phyloP scores from a whole-genome alignment of 129 eudicot genomes.

The Lactuca sativa region DNA sequence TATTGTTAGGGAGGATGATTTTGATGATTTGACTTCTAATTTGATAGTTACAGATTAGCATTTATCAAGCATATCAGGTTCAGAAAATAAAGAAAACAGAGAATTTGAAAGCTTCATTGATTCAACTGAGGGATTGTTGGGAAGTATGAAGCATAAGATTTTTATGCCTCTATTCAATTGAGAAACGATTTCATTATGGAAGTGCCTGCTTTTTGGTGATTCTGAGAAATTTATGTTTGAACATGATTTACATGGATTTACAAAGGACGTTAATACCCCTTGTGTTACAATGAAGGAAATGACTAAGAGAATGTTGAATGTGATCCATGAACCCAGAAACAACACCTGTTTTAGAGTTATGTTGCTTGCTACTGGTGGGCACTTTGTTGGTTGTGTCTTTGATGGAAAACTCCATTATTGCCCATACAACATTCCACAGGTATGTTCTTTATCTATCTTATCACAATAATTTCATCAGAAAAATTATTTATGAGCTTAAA shows the following conservation, averaged over 20 bases:
- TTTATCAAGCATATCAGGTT: conserved; percentile 75
- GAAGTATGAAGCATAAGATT: conserved; percentile 43
- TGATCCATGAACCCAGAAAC: conserved; percentile 67
- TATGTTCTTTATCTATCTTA: conserved; percentile 24
- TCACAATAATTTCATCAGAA: not conserved
- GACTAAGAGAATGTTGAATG: conserved; percentile 45
- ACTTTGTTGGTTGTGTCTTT: conserved; percentile 90
- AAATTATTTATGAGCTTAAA: not conserved
- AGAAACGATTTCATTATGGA: conserved; percentile 58
- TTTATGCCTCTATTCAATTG: conserved; percentile 54
- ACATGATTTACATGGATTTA: conserved; percentile 32
- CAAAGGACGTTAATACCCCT: conserved; percentile 31
- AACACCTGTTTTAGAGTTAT: conserved; percentile 56
- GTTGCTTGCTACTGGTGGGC: conserved; percentile 83
- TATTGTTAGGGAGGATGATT: conserved; percentile 67
- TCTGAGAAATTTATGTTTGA: conserved; percentile 42
- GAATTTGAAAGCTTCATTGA: conserved; percentile 22
- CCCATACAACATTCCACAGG: conserved; percentile 92
- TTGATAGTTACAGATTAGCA: conserved; percentile 53
- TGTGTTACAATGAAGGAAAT: conserved; percentile 51
- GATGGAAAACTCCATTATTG: conserved; percentile 73
- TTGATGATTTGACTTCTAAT: conserved; percentile 57
- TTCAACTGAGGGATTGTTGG: conserved; percentile 28
- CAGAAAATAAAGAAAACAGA: conserved; percentile 63
- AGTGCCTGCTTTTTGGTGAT: conserved; percentile 57